Evolutionary conservation across 352 stramenopile genomes (phyloP).

Genomic region (Thraustochytrium sp.): DNA sequence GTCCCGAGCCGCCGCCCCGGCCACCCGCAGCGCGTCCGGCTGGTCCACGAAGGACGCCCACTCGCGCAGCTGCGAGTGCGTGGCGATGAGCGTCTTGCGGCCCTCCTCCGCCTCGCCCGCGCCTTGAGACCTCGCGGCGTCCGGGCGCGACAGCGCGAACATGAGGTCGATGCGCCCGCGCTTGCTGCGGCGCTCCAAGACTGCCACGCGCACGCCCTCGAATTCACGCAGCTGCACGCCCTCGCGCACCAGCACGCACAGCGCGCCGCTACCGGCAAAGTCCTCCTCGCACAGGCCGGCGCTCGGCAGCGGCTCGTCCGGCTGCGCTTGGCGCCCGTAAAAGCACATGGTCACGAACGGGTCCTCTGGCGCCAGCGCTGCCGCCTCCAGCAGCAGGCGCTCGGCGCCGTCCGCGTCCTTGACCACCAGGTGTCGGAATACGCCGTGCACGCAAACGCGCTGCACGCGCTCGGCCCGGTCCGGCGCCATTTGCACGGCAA

Average conservation of each 20-base stretch:
- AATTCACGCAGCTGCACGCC: background rate
- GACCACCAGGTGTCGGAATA: conserved; percentile 8
- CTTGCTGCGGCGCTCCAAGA: conserved; percentile 7
- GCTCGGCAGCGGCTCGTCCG: background rate
- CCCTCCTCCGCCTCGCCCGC: background rate
- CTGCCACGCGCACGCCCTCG: background rate
- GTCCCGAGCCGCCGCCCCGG: background rate
- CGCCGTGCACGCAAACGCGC: conserved; percentile 1
- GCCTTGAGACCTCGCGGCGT: background rate
- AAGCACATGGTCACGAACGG: conserved; percentile 19
- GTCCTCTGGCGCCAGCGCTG: background rate
- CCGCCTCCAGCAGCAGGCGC: background rate
- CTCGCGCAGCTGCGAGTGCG: background rate
- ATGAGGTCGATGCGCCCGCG: background rate
- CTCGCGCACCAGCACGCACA: background rate
- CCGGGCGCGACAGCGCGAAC: background rate
- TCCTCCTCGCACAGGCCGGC: background rate
- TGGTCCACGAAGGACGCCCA: conserved; percentile 25
- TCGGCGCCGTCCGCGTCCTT: background rate
- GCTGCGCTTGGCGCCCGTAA: background rate
- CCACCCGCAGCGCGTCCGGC: background rate
- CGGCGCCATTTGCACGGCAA: background rate
- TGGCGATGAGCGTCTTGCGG: background rate
- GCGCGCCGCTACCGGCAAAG: conserved; percentile 1
- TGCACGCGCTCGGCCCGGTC: background rate